These are phyloP conservation scores for Beta corolliflora DNA, from an alignment of 179 eudicot species.

Conservation along the genomic window DNA sequence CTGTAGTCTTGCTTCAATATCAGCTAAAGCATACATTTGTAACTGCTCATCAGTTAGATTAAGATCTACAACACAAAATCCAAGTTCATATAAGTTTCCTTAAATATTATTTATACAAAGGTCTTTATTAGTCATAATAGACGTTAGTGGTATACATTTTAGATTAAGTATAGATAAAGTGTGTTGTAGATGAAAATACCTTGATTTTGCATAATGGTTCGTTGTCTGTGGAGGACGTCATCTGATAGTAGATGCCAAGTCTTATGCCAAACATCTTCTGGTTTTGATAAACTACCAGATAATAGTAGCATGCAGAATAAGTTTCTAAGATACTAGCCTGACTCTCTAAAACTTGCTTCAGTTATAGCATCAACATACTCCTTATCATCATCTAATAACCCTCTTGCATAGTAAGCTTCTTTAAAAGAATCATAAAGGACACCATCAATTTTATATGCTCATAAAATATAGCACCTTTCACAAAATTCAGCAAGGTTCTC, in stretches of 20 bases:
- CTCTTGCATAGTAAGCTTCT: slow-evolving; percentile 19
- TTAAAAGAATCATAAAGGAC: background rate
- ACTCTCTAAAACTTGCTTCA: slow-evolving; percentile 14
- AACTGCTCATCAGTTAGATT: too few relatives aligned
- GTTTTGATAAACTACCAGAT: background rate
- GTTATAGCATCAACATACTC: slow-evolving; percentile 16
- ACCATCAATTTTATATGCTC: background rate
- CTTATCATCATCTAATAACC: slow-evolving; percentile 24
- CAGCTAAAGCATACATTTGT: too few relatives aligned
- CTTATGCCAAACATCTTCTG: slow-evolving; percentile 1
- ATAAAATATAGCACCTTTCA: background rate
- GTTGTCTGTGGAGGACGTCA: background rate
- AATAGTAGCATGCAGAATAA: background rate
- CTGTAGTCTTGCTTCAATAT: too few relatives aligned
- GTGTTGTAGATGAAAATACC: too few relatives aligned
- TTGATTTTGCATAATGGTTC: too few relatives aligned
- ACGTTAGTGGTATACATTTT: too few relatives aligned
- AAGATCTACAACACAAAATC: too few relatives aligned
- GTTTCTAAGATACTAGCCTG: background rate
- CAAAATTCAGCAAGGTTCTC: background rate
- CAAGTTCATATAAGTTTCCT: too few relatives aligned
- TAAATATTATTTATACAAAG: too few relatives aligned
- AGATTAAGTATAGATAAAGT: too few relatives aligned
- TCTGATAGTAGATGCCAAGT: slow-evolving; percentile 4
- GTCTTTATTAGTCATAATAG: too few relatives aligned